These are phyloP conservation scores for Rhodotorula diobovata DNA, from an alignment of 768 basidiomycete genomes.

Conservation along the genomic window DNA sequence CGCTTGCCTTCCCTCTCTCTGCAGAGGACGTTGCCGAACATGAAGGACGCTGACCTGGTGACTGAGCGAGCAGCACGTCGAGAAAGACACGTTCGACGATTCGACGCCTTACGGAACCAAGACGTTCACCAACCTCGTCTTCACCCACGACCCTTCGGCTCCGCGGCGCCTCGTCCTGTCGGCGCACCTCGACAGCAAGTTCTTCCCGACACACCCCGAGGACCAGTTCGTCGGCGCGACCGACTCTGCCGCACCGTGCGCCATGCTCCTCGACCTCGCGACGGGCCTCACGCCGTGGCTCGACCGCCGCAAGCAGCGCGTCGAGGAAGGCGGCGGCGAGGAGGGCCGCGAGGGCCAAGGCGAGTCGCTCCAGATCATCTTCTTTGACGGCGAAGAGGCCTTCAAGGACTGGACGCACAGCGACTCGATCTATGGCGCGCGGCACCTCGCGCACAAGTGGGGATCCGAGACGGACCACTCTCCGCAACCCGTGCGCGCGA, in stretches of 20 bases:
- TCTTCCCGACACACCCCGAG: conserved; percentile 28
- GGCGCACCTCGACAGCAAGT: conserved; percentile 48
- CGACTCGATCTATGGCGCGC: conserved; percentile 94
- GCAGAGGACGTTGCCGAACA: neutral
- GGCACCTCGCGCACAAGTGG: conserved; percentile 88
- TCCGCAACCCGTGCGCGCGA: conserved; percentile 46
- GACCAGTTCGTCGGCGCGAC: conserved; percentile 93
- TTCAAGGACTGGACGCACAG: conserved; percentile 80
- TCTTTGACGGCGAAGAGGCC: conserved; percentile 98
- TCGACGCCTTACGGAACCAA: conserved; percentile 75
- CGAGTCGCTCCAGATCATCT: conserved; percentile 83
- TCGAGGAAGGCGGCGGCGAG: conserved; percentile 55
- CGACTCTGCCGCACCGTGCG: conserved; percentile 92
- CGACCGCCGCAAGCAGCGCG: conserved; percentile 56
- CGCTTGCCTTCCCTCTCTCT: neutral
- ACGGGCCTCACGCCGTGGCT: conserved; percentile 55
- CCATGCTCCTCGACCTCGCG: conserved; percentile 90
- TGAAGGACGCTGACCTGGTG: too few relatives aligned
- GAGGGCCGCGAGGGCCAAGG: conserved; percentile 59
- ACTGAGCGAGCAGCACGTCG: conserved; percentile 56
- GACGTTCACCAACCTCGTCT: conserved; percentile 83
- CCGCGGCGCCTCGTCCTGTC: conserved; percentile 75
- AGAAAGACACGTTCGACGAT: conserved; percentile 73
- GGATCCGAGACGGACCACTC: conserved; percentile 59
- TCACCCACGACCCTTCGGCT: conserved; percentile 87